Base-by-base conservation (phyloP, 1,139 yeast genomes). In the Sugiyamaella castrensis region DNA sequence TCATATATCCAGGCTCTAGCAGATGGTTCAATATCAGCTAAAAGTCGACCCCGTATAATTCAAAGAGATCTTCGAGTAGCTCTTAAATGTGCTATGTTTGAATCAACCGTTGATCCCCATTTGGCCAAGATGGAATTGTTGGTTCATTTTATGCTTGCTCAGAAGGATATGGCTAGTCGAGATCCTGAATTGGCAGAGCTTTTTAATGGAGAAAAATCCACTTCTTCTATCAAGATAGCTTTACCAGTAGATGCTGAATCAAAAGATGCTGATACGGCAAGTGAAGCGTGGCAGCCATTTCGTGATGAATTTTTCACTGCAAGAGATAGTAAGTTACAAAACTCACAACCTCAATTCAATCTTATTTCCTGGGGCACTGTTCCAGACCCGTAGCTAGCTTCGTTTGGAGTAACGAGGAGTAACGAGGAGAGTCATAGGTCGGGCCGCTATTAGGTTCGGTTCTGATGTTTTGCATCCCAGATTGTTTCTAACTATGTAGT, bases 251-350 rank as follows among this genome's bases (percentile, higher is more conserved):
- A 57, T 12, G 52, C 43, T n/a, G 56, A 48, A 8, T 44, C 57
- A 2, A 47, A 46, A 19, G 34, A 46, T 12, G 46, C 39, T n/a
- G 27, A 40, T 15, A 40, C 16, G 26, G 45, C 37, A 9, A 30
- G 51, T 10, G 56, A 55, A 12, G 62, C 68, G n/a, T 69, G 87
- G 86, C 79, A 76, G 54, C 89, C 91, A 2, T 86, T 84, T 59
- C 71, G 82, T 31, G 88, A 84, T 54, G 95, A 87, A 62, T 76
- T 82, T 54, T 83, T 87, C 67, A 81, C 81, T 52, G 84, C 87
- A 1, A 73, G 88, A 69, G 92, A 86, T 57, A 49, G 44, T 41
- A 41, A 8, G 44, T 4, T 5, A 19, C 28, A 29, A 28, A 31
- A 27, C 40, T 34, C 27, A 30, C 36, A 26, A 19, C n/a, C n/a